Evolutionary conservation across 2,329 filamentous ascomycete species (phyloP).

Genomic region (Hirsutella thompsonii): DNA sequence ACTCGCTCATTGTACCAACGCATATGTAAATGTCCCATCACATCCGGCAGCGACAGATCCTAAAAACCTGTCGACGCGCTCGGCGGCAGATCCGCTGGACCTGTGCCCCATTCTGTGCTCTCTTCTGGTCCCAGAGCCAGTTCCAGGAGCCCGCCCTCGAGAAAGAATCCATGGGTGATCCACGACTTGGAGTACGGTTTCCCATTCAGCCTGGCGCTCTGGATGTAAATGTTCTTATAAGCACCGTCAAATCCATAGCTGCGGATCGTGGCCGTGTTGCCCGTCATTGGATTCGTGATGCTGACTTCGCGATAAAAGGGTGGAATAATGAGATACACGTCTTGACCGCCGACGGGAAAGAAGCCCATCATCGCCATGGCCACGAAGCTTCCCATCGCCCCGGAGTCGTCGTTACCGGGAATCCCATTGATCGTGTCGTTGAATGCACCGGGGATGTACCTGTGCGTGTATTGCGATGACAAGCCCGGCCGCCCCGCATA

Average conservation of each 20-base stretch:
- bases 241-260: constrained; percentile 22
- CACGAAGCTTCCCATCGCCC: constrained; percentile 39
- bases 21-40: no score
- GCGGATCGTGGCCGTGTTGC: constrained; percentile 16
- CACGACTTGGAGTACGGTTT: constrained; percentile 43
- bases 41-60: not conserved
- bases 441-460: constrained; percentile 56
- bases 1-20: no score
- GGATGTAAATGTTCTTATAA: constrained; percentile 41
- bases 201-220: constrained; percentile 43
- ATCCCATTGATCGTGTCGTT: constrained; percentile 48
- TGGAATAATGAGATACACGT: constrained; percentile 37
- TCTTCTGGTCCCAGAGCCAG: constrained; percentile 38
- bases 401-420: constrained; percentile 41
- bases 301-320: constrained; percentile 36
- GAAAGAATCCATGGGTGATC: constrained; percentile 48
- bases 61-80: constrained; percentile 16
- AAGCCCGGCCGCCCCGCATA: constrained; percentile 53
- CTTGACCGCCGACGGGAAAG: constrained; percentile 40
- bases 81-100: constrained; percentile 38
- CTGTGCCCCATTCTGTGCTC: constrained; percentile 41
- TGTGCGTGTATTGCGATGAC: constrained; percentile 40
- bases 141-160: constrained; percentile 43
- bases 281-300: constrained; percentile 17
- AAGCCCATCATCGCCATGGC: constrained; percentile 37